Evolutionary conservation across 2,329 filamentous ascomycete genomes (phyloP).

Genomic region (Cucurbitaria berberidis): DNA sequence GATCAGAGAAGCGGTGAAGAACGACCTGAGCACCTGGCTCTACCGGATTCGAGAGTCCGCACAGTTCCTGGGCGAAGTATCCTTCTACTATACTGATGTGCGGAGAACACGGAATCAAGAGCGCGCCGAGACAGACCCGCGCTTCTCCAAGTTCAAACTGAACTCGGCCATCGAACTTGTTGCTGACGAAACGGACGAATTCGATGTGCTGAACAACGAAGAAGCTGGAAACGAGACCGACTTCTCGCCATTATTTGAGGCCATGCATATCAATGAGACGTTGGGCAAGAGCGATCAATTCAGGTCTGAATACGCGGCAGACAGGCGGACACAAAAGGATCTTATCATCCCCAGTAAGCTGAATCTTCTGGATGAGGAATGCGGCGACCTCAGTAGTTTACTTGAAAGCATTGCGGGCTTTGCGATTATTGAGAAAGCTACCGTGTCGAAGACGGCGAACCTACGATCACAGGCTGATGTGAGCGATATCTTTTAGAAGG

Average conservation of each 20-base stretch:
- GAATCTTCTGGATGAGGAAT: slow-evolving; percentile 80
- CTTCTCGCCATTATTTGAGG: slow-evolving; percentile 93
- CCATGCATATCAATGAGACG: slow-evolving; percentile 93
- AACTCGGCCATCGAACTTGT: slow-evolving; percentile 97
- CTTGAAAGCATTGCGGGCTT: slow-evolving; percentile 95
- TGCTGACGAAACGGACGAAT: slow-evolving; percentile 93
- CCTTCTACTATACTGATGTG: slow-evolving; percentile 94
- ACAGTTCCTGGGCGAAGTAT: slow-evolving; percentile 93
- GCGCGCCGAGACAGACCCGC: slow-evolving; percentile 75
- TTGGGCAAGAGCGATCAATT: slow-evolving; percentile 92
- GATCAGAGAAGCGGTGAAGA: slow-evolving; percentile 97
- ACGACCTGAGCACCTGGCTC: slow-evolving; percentile 94
- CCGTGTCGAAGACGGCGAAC: slow-evolving; percentile 84
- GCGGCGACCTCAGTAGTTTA: slow-evolving; percentile 83
- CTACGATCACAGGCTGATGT: slow-evolving; percentile 82
- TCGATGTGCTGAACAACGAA: slow-evolving; percentile 93
- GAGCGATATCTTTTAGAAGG: slow-evolving; percentile 34
- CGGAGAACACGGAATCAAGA: slow-evolving; percentile 83
- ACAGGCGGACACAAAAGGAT: slow-evolving; percentile 89
- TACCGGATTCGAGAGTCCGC: slow-evolving; percentile 95
- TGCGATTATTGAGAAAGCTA: slow-evolving; percentile 93
- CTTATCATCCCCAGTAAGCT: slow-evolving; percentile 79
- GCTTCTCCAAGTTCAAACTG: slow-evolving; percentile 82
- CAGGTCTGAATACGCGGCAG: slow-evolving; percentile 87
- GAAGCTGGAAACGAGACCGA: slow-evolving; percentile 81